phyloP scores from a whole-genome alignment of 352 stramenopile genomes.

The Blastocystis sp. region DNA sequence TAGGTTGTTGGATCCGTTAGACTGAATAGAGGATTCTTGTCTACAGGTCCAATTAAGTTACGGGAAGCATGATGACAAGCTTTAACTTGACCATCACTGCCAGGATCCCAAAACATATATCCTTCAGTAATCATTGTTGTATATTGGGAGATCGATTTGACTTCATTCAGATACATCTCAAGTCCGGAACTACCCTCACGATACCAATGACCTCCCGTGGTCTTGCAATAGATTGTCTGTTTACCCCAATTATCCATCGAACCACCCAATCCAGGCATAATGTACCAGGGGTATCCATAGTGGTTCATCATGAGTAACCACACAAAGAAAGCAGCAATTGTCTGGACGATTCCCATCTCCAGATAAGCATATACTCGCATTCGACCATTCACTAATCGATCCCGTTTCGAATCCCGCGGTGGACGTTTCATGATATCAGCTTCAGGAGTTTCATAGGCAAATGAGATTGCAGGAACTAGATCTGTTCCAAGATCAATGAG shows the following conservation, averaged over 20 bases:
- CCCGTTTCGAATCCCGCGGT: constrained; percentile 81
- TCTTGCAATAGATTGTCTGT: constrained; percentile 80
- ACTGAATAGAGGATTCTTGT: constrained; percentile 72
- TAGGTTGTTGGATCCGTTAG: constrained; percentile 70
- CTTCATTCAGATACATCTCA: constrained; percentile 62
- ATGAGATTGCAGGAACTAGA: constrained; percentile 90
- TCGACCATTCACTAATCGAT: constrained; percentile 83
- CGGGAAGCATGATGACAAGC: constrained; percentile 80
- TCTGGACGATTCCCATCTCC: constrained; percentile 84
- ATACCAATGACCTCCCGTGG: constrained; percentile 75
- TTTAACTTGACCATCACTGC: constrained; percentile 75
- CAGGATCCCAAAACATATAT: constrained; percentile 79
- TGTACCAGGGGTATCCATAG: constrained; percentile 79
- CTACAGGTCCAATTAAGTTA: constrained; percentile 74
- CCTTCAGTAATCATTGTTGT: constrained; percentile 74
- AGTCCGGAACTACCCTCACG: constrained; percentile 31
- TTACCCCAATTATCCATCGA: constrained; percentile 80
- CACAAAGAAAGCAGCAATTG: constrained; percentile 80
- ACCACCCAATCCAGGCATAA: constrained; percentile 79
- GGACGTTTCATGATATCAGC: constrained; percentile 93
- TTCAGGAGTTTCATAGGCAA: constrained; percentile 97
- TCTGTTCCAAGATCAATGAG: constrained; percentile 99
- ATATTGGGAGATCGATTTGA: not conserved
- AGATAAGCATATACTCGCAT: constrained; percentile 83
- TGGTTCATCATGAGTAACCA: constrained; percentile 83